Percentiles rank a stretch among this genome's conserved stretches.
Evolutionary conservation across 2,329 filamentous ascomycete genomes (phyloP).

Genomic region (Rhynchosporium secalis): DNA sequence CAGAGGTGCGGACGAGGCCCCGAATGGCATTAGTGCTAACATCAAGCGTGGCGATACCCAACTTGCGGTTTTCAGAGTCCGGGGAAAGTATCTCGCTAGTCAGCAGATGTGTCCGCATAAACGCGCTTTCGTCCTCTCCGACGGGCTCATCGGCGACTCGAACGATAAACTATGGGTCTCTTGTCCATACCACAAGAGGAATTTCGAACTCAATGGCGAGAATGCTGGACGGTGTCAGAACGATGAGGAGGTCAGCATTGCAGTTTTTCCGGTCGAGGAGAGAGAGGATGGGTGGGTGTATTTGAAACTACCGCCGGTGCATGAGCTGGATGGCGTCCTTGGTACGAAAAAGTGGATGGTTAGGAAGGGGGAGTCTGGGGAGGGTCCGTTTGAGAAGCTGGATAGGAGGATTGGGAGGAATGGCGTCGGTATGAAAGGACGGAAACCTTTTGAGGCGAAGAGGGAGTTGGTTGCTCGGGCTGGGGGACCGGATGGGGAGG

Average conservation of each 20-base stretch:
- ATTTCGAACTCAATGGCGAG: conserved; percentile 72
- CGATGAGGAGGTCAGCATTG: conserved; percentile 74
- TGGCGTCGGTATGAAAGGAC: conserved; percentile 34
- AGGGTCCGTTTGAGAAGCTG: conserved; percentile 38
- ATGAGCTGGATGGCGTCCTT: conserved; percentile 76
- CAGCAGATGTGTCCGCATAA: conserved; percentile 97
- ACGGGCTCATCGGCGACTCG: conserved; percentile 71
- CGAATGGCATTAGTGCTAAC: conserved; percentile 72
- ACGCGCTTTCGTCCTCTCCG: conserved; percentile 83
- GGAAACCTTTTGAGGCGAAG: conserved; percentile 33
- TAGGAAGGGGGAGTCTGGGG: conserved; percentile 63
- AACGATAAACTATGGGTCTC: conserved; percentile 75
- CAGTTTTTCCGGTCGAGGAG: conserved; percentile 77
- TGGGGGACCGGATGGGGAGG: conserved; percentile 23
- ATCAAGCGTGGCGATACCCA: conserved; percentile 89
- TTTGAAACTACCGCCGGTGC: conserved; percentile 74
- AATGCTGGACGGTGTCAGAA: conserved; percentile 71
- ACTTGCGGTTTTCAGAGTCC: conserved; percentile 81
- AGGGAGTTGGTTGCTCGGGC: conserved; percentile 22
- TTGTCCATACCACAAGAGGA: conserved; percentile 87
- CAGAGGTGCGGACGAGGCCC: conserved; percentile 58
- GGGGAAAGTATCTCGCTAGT: conserved; percentile 77
- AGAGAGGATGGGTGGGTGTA: conserved; percentile 76
- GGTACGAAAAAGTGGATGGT: conserved; percentile 80
- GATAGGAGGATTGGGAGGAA: conserved; percentile 36